Evolutionary conservation across 441 rosid species (phyloP).

Genomic region (Erodium moschatum): DNA sequence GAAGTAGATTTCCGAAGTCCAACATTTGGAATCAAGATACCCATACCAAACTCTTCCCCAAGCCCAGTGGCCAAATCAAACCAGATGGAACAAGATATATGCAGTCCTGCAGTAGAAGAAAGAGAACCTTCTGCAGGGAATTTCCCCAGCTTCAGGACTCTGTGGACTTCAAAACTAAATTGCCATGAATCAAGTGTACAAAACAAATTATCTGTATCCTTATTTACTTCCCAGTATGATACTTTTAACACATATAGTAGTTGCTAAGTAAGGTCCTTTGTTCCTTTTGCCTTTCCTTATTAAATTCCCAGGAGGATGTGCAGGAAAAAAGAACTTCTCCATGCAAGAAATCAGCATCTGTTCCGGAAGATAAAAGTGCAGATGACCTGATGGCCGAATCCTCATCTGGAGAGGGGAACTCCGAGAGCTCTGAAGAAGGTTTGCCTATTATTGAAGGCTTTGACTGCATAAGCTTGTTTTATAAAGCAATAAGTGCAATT

Average conservation of each 20-base stretch:
- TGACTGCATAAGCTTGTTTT: slow-evolving; percentile 21
- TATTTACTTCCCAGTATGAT: slow-evolving; percentile 16
- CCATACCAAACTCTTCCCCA: slow-evolving; percentile 34
- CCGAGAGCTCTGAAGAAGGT: slow-evolving; percentile 43
- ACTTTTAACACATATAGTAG: background rate
- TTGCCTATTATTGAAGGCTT: slow-evolving; percentile 29
- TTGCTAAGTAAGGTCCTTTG: slow-evolving; percentile 18
- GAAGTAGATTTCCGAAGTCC: slow-evolving; percentile 50
- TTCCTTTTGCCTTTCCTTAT: slow-evolving; percentile 39
- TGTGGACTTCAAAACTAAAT: slow-evolving; percentile 30
- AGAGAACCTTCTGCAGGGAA: slow-evolving; percentile 27
- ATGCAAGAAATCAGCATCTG: slow-evolving; percentile 26
- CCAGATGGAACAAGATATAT: slow-evolving; percentile 26
- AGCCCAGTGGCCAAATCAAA: slow-evolving; percentile 37
- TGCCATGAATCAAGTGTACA: slow-evolving; percentile 31
- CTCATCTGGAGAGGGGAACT: slow-evolving; percentile 39
- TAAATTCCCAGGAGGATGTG: slow-evolving; percentile 42
- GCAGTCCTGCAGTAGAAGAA: slow-evolving; percentile 34
- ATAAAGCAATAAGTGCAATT: background rate
- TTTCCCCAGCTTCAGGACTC: slow-evolving; percentile 42
- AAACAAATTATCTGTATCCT: slow-evolving; percentile 47
- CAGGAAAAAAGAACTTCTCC: slow-evolving; percentile 33
- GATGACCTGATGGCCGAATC: slow-evolving; percentile 34
- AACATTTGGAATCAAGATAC: slow-evolving; percentile 43
- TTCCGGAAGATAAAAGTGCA: slow-evolving; percentile 26